These are phyloP conservation scores for Cryomyces minteri DNA, from an alignment of 495 filamentous ascomycete genomes.

Conservation along the genomic window DNA sequence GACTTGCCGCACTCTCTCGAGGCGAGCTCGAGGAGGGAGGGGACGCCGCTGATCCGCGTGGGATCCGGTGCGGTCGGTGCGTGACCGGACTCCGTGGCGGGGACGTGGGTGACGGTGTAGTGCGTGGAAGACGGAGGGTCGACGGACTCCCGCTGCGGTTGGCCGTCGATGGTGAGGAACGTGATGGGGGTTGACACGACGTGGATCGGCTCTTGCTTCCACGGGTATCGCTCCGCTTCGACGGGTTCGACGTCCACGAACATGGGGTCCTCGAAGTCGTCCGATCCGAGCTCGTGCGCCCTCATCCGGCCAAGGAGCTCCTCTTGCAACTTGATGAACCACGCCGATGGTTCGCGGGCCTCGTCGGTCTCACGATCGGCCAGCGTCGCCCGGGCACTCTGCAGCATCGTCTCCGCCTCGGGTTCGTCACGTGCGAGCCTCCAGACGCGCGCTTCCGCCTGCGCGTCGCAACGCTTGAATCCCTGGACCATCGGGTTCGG, in stretches of 20 bases:
- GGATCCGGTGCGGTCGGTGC: not conserved
- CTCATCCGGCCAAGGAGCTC: not conserved
- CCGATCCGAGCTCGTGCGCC: not conserved
- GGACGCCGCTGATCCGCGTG: slow-evolving; percentile 2
- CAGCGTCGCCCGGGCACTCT: not conserved
- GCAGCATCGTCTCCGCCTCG: not conserved
- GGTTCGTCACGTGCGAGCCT: not conserved
- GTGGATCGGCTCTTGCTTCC: slow-evolving; percentile 15
- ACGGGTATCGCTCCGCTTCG: not conserved
- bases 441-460: not conserved
- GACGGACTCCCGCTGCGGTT: slow-evolving; percentile 5
- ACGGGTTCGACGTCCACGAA: not conserved
- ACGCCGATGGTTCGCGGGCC: not conserved
- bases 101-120: not conserved
- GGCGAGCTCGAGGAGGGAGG: slow-evolving; percentile 40
- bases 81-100: not conserved
- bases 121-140: not conserved
- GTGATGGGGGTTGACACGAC: slow-evolving; percentile 16
- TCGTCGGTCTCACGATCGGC: not conserved
- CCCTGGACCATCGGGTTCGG: slow-evolving; percentile 28
- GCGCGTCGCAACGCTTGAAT: not conserved
- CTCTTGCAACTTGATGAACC: not conserved
- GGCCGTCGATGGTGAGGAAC: slow-evolving; percentile 28
- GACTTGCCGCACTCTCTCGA: slow-evolving; percentile 29
- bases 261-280: not conserved